Percentiles rank a stretch among this genome's conserved stretches.
Evolutionary conservation across 1,284 basidiomycete genomes (phyloP).

Genomic region (Coniferiporia sulphurascens): DNA sequence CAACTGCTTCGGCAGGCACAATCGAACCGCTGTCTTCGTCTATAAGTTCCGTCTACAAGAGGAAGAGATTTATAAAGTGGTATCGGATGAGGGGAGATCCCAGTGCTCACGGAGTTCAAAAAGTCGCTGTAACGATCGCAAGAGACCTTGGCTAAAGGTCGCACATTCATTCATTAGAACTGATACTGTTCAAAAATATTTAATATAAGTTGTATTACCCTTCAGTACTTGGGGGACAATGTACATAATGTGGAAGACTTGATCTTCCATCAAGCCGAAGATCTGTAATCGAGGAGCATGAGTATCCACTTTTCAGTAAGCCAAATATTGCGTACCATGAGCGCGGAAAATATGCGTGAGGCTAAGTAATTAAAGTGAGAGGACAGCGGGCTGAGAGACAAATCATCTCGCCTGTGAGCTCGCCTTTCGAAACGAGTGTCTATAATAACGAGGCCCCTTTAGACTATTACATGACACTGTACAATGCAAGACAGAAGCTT

Average conservation of each 20-base stretch:
- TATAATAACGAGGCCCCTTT: neutral
- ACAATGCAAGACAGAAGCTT: neutral
- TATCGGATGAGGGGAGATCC: neutral
- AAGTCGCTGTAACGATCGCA: neutral
- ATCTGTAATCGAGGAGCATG: neutral
- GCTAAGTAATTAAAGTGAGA: neutral
- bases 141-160: neutral
- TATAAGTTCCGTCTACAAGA: neutral
- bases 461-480: neutral
- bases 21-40: neutral
- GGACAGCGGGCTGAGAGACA: neutral
- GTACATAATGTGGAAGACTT: neutral
- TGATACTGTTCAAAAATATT: neutral
- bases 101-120: neutral
- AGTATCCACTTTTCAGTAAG: neutral
- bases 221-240: neutral
- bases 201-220: neutral
- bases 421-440: slow-evolving; percentile 11
- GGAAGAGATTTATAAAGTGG: neutral
- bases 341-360: neutral
- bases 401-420: slow-evolving; percentile 7
- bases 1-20: neutral
- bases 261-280: neutral
- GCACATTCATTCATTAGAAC: neutral
- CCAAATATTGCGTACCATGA: neutral